These are phyloP conservation scores for Phlyctochytrium planicorne DNA, from an alignment of 192 early-diverging fungal species.

Conservation along the genomic window DNA sequence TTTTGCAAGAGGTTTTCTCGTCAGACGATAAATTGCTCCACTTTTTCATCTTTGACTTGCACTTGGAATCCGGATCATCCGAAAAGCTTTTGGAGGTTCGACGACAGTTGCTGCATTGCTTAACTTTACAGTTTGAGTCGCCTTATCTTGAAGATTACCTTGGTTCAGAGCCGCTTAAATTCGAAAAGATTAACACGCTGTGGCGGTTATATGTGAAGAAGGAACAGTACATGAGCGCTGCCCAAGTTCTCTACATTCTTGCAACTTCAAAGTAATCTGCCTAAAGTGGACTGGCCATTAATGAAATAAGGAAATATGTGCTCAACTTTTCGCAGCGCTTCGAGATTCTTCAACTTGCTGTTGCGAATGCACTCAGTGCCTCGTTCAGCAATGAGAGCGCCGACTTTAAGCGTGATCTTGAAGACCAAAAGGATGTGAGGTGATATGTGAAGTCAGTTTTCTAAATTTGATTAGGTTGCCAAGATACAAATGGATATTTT, in stretches of 20 bases:
- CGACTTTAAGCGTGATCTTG: conserved; percentile 25
- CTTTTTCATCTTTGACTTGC: conserved; percentile 22
- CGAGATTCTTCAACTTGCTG: conserved; percentile 22
- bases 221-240: conserved; percentile 24
- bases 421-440: conserved; percentile 27
- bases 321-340: conserved; percentile 16
- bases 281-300: neutral
- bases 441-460: neutral
- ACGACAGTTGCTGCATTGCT: neutral
- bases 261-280: conserved; percentile 18
- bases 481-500: conserved; percentile 29
- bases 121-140: conserved; percentile 14
- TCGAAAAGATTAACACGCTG: conserved; percentile 15
- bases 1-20: neutral
- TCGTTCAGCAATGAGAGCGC: conserved; percentile 10
- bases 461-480: conserved; percentile 13
- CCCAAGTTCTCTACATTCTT: conserved; percentile 18
- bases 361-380: conserved; percentile 24
- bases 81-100: conserved; percentile 13
- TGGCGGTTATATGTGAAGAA: conserved; percentile 20
- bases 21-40: conserved; percentile 24
- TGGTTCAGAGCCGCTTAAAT: conserved; percentile 6
- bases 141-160: conserved; percentile 25
- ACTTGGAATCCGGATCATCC: conserved; percentile 4
- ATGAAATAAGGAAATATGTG: neutral